Conservation (phyloP, 768 basidiomycete genomes). For the Macrolepiota albuminosa region DNA sequence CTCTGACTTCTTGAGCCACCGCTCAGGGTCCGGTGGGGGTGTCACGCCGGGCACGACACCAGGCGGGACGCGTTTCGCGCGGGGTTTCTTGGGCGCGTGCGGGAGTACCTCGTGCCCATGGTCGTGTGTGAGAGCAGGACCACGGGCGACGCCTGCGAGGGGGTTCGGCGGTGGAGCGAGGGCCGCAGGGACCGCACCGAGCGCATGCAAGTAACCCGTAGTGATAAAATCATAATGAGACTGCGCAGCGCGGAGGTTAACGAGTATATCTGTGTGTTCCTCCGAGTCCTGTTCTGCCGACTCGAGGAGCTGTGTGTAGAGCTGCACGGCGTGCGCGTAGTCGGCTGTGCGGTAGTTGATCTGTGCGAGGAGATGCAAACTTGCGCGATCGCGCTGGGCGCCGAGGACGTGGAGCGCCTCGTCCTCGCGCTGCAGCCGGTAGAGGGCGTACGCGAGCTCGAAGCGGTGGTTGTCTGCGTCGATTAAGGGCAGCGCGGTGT, state of each 20-base stretch:
- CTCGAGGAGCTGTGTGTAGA: constrained; percentile 80
- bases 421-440: constrained; percentile 72
- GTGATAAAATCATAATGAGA: constrained; percentile 82
- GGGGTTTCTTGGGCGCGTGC: constrained; percentile 38
- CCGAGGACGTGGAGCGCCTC: constrained; percentile 58
- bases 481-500: constrained; percentile 60
- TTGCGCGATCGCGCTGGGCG: not conserved
- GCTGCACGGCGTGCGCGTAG: constrained; percentile 67
- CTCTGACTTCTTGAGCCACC: constrained; percentile 87
- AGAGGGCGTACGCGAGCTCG: constrained; percentile 79
- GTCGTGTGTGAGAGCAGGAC: constrained; percentile 1
- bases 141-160: too few relatives aligned
- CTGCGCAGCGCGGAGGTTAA: constrained; percentile 79
- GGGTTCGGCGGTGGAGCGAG: constrained; percentile 10
- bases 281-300: constrained; percentile 75
- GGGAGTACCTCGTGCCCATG: constrained; percentile 1
- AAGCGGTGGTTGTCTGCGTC: constrained; percentile 37
- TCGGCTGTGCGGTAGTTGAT: constrained; percentile 68
- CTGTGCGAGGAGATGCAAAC: constrained; percentile 29
- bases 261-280: constrained; percentile 83
- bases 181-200: constrained; percentile 55
- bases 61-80: constrained; percentile 64
- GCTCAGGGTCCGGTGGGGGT: constrained; percentile 79
- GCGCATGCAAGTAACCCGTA: constrained; percentile 57
- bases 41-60: constrained; percentile 78